Evolutionary conservation across 2,329 filamentous ascomycete species (phyloP).

Genomic region (Clonostachys rosea): DNA sequence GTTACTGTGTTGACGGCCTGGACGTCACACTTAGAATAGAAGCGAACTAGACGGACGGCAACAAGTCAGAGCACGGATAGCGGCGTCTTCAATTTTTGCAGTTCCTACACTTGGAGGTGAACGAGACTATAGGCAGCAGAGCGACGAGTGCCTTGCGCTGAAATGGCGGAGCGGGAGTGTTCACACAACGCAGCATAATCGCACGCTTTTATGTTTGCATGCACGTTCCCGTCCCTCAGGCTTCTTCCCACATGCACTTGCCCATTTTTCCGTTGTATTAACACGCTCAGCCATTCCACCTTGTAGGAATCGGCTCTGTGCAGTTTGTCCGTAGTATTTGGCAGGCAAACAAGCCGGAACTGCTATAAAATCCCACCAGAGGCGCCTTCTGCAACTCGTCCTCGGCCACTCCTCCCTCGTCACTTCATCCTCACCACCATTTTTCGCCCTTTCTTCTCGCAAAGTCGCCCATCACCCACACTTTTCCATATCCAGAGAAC

Average conservation of each 20-base stretch:
- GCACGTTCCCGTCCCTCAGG: background rate
- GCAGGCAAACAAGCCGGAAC: too few species aligned
- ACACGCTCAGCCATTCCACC: background rate
- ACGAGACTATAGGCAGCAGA: too few species aligned
- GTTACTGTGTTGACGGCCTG: conserved; percentile 74
- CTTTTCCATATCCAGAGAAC: background rate
- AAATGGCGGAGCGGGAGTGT: background rate
- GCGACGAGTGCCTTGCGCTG: too few species aligned
- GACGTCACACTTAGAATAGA: conserved; percentile 72
- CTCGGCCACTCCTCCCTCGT: too few species aligned
- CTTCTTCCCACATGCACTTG: background rate
- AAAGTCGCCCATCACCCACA: too few species aligned
- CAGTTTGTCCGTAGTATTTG: too few species aligned
- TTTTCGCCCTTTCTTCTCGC: too few species aligned
- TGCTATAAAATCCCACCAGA: too few species aligned
- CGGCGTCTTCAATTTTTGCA: conserved; percentile 1
- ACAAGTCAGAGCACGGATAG: conserved; percentile 4
- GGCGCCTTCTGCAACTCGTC: too few species aligned
- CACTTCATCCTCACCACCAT: too few species aligned
- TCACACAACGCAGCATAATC: background rate
- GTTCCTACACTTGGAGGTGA: too few species aligned
- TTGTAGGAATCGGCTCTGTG: too few species aligned
- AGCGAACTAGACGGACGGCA: conserved; percentile 8
- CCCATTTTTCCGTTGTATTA: background rate
- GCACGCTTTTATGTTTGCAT: background rate